Percentiles rank a stretch among this genome's conserved stretches.
Evolutionary conservation across 306 rosid species (phyloP).

Genomic region (Fragaria vesca): DNA sequence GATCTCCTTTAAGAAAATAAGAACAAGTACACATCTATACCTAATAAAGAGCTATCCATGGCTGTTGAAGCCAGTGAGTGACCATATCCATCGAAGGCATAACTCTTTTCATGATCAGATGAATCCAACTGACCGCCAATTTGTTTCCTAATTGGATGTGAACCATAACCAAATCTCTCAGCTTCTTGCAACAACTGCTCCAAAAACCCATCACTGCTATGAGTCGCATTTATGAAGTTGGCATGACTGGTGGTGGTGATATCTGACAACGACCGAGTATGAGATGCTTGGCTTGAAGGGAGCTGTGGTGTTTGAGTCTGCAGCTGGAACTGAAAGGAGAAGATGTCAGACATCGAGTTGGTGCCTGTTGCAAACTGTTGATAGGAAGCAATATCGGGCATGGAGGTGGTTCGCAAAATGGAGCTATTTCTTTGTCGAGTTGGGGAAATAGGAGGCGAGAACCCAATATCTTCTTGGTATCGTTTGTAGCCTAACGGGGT

Average conservation of each 20-base stretch:
- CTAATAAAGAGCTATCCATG: slow-evolving; percentile 37
- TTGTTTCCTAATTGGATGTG: slow-evolving; percentile 29
- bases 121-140: slow-evolving; percentile 25
- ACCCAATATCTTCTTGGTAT: slow-evolving; percentile 19
- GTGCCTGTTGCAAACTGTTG: slow-evolving; percentile 5
- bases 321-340: slow-evolving; percentile 46
- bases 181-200: slow-evolving; percentile 63
- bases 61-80: slow-evolving; percentile 39
- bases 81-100: slow-evolving; percentile 36
- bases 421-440: slow-evolving; percentile 9
- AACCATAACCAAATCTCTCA: slow-evolving; percentile 34
- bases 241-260: slow-evolving; percentile 18
- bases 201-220: slow-evolving; percentile 30
- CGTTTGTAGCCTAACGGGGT: slow-evolving; percentile 50
- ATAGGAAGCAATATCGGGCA: slow-evolving; percentile 35
- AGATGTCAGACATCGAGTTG: slow-evolving; percentile 8
- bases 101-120: slow-evolving; percentile 38
- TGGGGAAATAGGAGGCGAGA: slow-evolving; percentile 27
- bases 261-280: slow-evolving; percentile 24
- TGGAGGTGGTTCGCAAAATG: background rate
- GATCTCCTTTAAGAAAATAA: background rate
- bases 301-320: slow-evolving; percentile 42
- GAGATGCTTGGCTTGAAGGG: slow-evolving; percentile 62
- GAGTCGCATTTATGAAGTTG: slow-evolving; percentile 24
- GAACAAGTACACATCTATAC: background rate